These are phyloP conservation scores for Uronychia setigera DNA, from an alignment of 73 alveolate species.

Conservation along the genomic window DNA sequence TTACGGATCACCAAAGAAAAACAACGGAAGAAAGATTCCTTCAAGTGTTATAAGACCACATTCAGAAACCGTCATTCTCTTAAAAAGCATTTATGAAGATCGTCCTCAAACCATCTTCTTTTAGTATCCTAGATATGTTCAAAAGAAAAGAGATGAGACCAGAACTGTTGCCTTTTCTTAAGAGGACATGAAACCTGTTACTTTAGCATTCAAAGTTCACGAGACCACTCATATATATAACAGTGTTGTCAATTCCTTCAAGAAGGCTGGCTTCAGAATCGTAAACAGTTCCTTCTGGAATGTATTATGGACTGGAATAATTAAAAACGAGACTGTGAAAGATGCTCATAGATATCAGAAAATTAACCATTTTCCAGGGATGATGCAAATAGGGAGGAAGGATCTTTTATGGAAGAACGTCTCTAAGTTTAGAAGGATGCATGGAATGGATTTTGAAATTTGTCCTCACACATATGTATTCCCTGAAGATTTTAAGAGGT, in stretches of 20 bases:
- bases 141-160: slow-evolving; percentile 16
- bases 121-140: slow-evolving; percentile 69
- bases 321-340: slow-evolving; percentile 36
- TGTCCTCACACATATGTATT: slow-evolving; percentile 25
- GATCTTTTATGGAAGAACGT: slow-evolving; percentile 86
- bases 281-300: slow-evolving; percentile 29
- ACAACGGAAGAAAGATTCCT: slow-evolving; percentile 50
- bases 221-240: slow-evolving; percentile 48
- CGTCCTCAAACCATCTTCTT: slow-evolving; percentile 77
- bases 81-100: slow-evolving; percentile 60
- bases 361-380: slow-evolving; percentile 92
- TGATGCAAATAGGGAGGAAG: slow-evolving; percentile 89
- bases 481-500: slow-evolving; percentile 20
- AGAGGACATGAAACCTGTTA: slow-evolving; percentile 9
- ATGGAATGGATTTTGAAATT: slow-evolving; percentile 21
- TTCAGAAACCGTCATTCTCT: slow-evolving; percentile 32
- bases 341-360: slow-evolving; percentile 57
- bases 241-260: slow-evolving; percentile 64
- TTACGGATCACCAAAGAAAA: not conserved
- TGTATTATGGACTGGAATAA: slow-evolving; percentile 64
- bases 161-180: slow-evolving; percentile 66
- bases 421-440: slow-evolving; percentile 65
- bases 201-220: slow-evolving; percentile 25
- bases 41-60: slow-evolving; percentile 37
- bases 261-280: slow-evolving; percentile 71